Evolutionary conservation across 1,284 basidiomycete genomes (phyloP).

Genomic region (Peniophora sp.): DNA sequence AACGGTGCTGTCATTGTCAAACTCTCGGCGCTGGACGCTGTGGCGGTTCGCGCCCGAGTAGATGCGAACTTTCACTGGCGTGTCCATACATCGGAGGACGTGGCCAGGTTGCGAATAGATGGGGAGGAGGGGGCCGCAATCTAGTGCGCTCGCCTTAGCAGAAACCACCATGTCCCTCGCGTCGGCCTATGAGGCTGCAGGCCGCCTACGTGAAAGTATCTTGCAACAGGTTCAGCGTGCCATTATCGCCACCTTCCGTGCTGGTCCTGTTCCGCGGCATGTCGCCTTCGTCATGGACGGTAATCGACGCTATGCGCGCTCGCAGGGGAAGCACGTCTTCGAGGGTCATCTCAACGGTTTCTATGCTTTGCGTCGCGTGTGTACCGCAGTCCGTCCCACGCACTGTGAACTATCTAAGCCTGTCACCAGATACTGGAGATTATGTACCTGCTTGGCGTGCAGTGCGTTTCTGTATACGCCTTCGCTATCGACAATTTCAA

Average conservation of each 20-base stretch:
- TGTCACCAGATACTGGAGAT: constrained; percentile 67
- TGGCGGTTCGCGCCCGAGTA: too few species aligned
- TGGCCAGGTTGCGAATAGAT: too few species aligned
- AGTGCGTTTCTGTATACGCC: constrained; percentile 88
- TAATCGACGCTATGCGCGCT: constrained; percentile 87
- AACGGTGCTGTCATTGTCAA: too few species aligned
- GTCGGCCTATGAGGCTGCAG: constrained; percentile 1
- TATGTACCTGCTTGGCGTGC: constrained; percentile 69
- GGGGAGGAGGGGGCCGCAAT: too few species aligned
- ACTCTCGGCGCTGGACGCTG: too few species aligned
- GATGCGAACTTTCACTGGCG: too few species aligned
- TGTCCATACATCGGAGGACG: too few species aligned
- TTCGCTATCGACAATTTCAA: constrained; percentile 99
- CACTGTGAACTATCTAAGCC: neutral
- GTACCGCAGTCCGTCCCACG: constrained; percentile 18
- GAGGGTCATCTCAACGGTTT: constrained; percentile 88
- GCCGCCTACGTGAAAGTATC: constrained; percentile 7
- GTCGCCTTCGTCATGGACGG: constrained; percentile 99
- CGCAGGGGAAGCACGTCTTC: constrained; percentile 50
- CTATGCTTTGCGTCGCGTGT: constrained; percentile 70
- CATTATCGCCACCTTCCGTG: constrained; percentile 56
- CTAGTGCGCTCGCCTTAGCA: too few species aligned
- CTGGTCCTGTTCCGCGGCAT: constrained; percentile 87
- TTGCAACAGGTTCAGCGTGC: constrained; percentile 28
- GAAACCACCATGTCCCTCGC: constrained; percentile 4